Percentiles rank a stretch among this genome's conserved stretches.
Conservation (phyloP, 768 basidiomycete genomes). For the Suillus paluster region DNA sequence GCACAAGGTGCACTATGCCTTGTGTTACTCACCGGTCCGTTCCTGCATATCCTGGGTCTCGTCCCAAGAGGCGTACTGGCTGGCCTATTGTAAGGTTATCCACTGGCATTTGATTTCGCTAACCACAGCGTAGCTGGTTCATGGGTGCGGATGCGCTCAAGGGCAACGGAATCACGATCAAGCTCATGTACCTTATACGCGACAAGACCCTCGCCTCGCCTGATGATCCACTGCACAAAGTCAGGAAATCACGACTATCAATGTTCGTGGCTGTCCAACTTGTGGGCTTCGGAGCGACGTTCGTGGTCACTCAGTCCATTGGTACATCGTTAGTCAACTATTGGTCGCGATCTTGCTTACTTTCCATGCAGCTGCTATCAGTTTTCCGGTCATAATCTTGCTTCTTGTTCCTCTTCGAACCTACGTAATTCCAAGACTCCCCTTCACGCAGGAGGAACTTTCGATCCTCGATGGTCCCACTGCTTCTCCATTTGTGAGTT, state of each 20-base stretch:
- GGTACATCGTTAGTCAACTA: slow-evolving; percentile 46
- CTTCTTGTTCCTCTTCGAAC: slow-evolving; percentile 79
- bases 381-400: slow-evolving; percentile 89
- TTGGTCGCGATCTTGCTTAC: neutral
- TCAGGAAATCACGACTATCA: slow-evolving; percentile 74
- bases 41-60: slow-evolving; percentile 76
- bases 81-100: slow-evolving; percentile 75
- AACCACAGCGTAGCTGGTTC: slow-evolving; percentile 64
- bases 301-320: slow-evolving; percentile 89
- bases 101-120: slow-evolving; percentile 5
- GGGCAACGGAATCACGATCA: slow-evolving; percentile 82
- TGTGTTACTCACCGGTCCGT: slow-evolving; percentile 79
- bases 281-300: slow-evolving; percentile 83
- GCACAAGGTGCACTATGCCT: slow-evolving; percentile 82
- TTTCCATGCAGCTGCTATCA: slow-evolving; percentile 70
- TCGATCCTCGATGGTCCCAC: slow-evolving; percentile 87
- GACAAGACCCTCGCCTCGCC: slow-evolving; percentile 66
- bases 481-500: slow-evolving; percentile 82
- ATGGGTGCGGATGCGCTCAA: slow-evolving; percentile 88
- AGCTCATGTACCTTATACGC: slow-evolving; percentile 77
- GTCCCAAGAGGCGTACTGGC: slow-evolving; percentile 86
- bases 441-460: slow-evolving; percentile 80
- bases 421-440: slow-evolving; percentile 69
- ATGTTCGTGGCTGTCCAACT: slow-evolving; percentile 79
- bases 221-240: slow-evolving; percentile 73